phyloP scores from a whole-genome alignment of 345 rosid species.

The Isatis tinctoria region DNA sequence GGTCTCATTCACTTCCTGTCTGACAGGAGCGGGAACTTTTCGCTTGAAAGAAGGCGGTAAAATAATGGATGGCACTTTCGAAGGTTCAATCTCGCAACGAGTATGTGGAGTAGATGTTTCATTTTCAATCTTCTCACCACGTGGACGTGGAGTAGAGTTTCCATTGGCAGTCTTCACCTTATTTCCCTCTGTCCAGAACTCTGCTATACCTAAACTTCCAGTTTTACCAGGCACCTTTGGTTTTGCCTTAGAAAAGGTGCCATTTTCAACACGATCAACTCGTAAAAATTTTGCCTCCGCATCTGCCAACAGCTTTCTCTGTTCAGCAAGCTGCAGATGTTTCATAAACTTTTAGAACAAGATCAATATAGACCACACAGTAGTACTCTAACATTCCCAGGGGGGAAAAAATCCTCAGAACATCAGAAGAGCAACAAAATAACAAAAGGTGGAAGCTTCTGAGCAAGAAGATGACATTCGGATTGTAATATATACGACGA shows the following conservation, averaged over 20 bases:
- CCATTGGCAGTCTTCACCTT: background rate
- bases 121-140: background rate
- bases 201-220: slow-evolving; percentile 29
- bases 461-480: background rate
- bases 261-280: slow-evolving; percentile 1
- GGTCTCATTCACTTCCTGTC: slow-evolving; percentile 13
- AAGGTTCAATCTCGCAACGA: background rate
- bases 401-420: background rate
- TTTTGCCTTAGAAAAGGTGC: slow-evolving; percentile 4
- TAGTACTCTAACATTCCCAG: background rate
- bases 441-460: background rate
- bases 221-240: slow-evolving; percentile 17
- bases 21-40: slow-evolving; percentile 13
- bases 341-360: background rate
- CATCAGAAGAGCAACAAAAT: background rate
- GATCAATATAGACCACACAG: background rate
- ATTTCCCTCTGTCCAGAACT: slow-evolving; percentile 27
- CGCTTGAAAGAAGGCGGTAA: slow-evolving; percentile 33
- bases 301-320: slow-evolving; percentile 25
- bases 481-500: too few relatives aligned
- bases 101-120: slow-evolving; percentile 2
- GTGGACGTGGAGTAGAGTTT: slow-evolving; percentile 3
- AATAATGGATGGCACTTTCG: slow-evolving; percentile 24
- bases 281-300: slow-evolving; percentile 17
- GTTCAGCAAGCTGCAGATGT: slow-evolving; percentile 29